Conservation (phyloP, 306 rosid species). For the Citrullus amarus region DNA sequence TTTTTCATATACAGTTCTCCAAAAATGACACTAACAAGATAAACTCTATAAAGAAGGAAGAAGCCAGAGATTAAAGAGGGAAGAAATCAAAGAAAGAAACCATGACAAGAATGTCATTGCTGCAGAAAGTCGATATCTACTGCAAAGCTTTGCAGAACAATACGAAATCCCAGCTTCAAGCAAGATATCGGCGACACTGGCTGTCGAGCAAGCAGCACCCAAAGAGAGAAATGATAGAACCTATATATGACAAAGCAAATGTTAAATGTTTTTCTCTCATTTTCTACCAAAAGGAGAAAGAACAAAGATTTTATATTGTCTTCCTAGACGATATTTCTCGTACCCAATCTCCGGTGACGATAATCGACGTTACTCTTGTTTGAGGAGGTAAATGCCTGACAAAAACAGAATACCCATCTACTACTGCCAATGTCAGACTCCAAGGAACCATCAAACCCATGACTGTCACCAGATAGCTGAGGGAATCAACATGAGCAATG, state of each 20-base stretch:
- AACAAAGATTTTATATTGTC: background rate
- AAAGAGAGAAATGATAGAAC: constrained; percentile 55
- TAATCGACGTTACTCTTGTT: constrained; percentile 36
- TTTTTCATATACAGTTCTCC: background rate
- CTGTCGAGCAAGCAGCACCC: constrained; percentile 74
- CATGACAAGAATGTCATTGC: constrained; percentile 88
- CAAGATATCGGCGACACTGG: constrained; percentile 51
- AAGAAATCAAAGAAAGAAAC: constrained; percentile 57
- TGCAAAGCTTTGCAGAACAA: constrained; percentile 48
- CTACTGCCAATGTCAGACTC: constrained; percentile 65
- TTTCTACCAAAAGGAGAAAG: background rate
- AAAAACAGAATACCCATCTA: constrained; percentile 71
- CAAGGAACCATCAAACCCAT: constrained; percentile 91
- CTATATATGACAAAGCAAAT: constrained; percentile 23
- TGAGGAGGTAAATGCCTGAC: constrained; percentile 43
- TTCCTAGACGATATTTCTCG: constrained; percentile 1
- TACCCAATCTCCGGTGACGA: constrained; percentile 70
- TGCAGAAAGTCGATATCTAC: constrained; percentile 68
- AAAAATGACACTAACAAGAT: background rate
- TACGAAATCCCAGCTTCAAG: constrained; percentile 20
- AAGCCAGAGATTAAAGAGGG: constrained; percentile 79
- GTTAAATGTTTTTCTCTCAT: background rate
- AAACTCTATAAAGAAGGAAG: constrained; percentile 38
- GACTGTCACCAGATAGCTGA: constrained; percentile 78
- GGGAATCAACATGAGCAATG: constrained; percentile 20